These are phyloP conservation scores for Protomyces lactucae-debilis DNA, from an alignment of 1,139 yeast species.

Conservation along the genomic window DNA sequence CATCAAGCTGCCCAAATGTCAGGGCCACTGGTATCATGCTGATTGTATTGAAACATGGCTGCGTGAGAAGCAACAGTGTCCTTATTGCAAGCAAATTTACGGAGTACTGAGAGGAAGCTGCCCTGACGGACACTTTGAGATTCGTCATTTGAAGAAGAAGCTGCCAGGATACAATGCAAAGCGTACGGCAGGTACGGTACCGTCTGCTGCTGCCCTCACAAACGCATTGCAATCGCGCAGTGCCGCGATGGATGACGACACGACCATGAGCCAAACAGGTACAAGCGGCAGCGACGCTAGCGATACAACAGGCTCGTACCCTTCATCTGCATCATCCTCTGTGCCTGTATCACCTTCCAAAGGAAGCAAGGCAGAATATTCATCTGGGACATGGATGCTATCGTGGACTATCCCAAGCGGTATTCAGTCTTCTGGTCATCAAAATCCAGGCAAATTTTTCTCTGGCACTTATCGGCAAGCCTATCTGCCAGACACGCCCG, in stretches of 20 bases:
- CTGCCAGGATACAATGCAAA: conserved; percentile 6
- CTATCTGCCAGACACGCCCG: conserved; percentile 13
- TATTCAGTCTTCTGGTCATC: conserved; percentile 10
- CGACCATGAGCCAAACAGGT: background rate
- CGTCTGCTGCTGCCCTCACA: background rate
- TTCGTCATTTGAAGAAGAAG: conserved; percentile 1
- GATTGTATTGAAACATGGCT: conserved; percentile 14
- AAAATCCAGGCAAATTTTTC: conserved; percentile 3
- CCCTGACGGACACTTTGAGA: conserved; percentile 3
- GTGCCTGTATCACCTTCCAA: background rate
- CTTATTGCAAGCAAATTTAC: conserved; percentile 9
- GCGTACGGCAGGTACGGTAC: background rate
- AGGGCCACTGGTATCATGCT: conserved; percentile 10
- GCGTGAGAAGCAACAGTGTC: conserved; percentile 18
- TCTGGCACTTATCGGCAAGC: conserved; percentile 2
- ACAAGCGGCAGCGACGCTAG: background rate
- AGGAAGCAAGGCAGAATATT: background rate
- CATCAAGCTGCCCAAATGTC: conserved; percentile 7
- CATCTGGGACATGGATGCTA: conserved; percentile 13
- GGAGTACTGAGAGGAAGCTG: conserved; percentile 6
- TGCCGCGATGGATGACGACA: background rate
- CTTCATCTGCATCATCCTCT: background rate
- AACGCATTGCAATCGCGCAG: background rate
- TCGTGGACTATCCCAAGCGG: conserved; percentile 11
- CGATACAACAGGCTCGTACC: background rate